Base-by-base conservation (phyloP, 345 rosid genomes). In the Physaria fendleri region DNA sequence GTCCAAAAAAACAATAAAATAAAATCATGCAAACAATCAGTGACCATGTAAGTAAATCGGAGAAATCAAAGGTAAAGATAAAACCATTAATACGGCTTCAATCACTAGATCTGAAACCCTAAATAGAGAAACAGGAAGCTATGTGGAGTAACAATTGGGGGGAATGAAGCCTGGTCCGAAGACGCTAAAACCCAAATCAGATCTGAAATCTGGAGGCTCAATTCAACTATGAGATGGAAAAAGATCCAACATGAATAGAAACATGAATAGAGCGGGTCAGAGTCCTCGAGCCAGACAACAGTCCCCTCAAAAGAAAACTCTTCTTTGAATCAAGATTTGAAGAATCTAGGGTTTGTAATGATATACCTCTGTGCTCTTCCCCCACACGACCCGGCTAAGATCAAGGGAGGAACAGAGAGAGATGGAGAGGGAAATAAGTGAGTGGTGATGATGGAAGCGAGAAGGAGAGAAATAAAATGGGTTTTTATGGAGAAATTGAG, bases 151-250 rank as follows among this genome's bases (percentile, higher is more conserved):
- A 66, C 43, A 72, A 72, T 79, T 84, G 87, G 70, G 89, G 87
- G 95, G 95, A 84, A 87, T 84, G 95, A 87, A 87, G 95, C 92
- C 95, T 87, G 95, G 95, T 87, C 95, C 95, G 93, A 88, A 78
- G 81, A 79, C 87, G n/a, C 95, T 71, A 56, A 43, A 58, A 50
- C 45, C 65, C 40, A 62, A 15, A 30, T 55, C 64, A 51, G 71
- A 73, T 75, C 77, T 67, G 17, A n/a, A n/a, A n/a, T n/a, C n/a
- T n/a, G n/a, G n/a, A n/a, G n/a, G n/a, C n/a, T n/a, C n/a, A n/a
- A n/a, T n/a, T n/a, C n/a, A n/a, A n/a, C n/a, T n/a, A n/a, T n/a
- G n/a, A n/a, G n/a, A n/a, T n/a, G n/a, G n/a, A 68, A 41, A 13
- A 33, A 43, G 62, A 68, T 32, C 62, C 21, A 56, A 56, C 50